phyloP scores from a whole-genome alignment of 345 rosid genomes.

The Aquilaria yunnanensis region DNA sequence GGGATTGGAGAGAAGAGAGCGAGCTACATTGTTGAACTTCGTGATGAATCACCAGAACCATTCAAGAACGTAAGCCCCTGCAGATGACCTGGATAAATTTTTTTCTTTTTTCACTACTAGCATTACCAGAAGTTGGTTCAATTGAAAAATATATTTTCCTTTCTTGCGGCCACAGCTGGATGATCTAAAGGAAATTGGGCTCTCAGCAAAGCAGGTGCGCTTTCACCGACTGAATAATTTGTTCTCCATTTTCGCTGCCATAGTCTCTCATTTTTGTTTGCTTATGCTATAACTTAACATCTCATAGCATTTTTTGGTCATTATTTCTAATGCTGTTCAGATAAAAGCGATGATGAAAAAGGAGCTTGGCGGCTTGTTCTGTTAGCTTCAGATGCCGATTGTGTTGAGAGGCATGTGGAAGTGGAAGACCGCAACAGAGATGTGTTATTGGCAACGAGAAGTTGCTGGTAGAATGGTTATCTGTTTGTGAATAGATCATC shows the following conservation, averaged over 20 bases:
- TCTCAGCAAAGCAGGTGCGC: conserved; percentile 72
- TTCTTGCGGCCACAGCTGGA: conserved; percentile 37
- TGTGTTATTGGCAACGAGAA: conserved; percentile 4
- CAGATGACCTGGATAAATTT: too few relatives aligned
- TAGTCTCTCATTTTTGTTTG: not conserved
- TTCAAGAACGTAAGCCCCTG: conserved; percentile 47
- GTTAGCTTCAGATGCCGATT: conserved; percentile 7
- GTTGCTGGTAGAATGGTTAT: conserved; percentile 1
- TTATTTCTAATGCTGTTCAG: conserved; percentile 13
- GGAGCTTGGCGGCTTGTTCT: conserved; percentile 26
- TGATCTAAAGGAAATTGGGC: conserved; percentile 55
- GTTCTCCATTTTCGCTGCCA: not conserved
- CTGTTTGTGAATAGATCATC: too few relatives aligned
- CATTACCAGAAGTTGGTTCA: too few relatives aligned
- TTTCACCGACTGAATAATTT: not conserved
- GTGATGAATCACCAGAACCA: conserved; percentile 54
- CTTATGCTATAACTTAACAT: not conserved
- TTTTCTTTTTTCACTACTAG: too few relatives aligned
- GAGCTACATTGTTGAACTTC: conserved; percentile 50
- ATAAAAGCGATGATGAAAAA: conserved; percentile 31
- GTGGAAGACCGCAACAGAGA: not conserved
- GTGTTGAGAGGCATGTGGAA: not conserved
- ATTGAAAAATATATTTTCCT: too few relatives aligned
- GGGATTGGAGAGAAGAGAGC: conserved; percentile 92
- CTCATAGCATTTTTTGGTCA: not conserved